Percentiles rank a stretch among this genome's conserved stretches.
phyloP scores from a whole-genome alignment of 2,329 filamentous ascomycete genomes.

The Calonectria fujianensis region DNA sequence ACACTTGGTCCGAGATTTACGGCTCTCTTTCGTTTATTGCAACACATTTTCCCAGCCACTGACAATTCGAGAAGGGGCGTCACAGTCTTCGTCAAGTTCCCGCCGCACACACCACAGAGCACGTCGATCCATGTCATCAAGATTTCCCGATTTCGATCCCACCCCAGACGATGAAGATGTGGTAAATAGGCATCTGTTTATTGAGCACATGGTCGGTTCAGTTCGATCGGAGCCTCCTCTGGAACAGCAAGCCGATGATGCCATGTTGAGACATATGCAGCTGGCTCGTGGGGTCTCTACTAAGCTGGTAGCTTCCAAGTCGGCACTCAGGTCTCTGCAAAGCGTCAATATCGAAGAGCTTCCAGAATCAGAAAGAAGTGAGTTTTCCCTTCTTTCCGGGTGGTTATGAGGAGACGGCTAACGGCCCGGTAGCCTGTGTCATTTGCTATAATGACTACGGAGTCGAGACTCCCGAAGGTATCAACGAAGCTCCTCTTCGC shows the following conservation, averaged over 20 bases:
- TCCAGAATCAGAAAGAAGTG: slow-evolving; percentile 69
- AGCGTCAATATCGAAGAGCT: slow-evolving; percentile 67
- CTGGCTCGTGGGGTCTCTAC: slow-evolving; percentile 66
- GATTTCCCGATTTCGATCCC: slow-evolving; percentile 52
- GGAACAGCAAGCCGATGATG: slow-evolving; percentile 55
- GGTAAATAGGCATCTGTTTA: slow-evolving; percentile 37
- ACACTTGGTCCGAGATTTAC: slow-evolving; percentile 27
- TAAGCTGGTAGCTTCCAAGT: slow-evolving; percentile 69
- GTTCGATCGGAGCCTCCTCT: slow-evolving; percentile 37
- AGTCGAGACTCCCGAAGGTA: slow-evolving; percentile 73
- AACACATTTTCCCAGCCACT: slow-evolving; percentile 22
- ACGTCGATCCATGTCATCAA: slow-evolving; percentile 52
- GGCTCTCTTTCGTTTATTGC: slow-evolving; percentile 10
- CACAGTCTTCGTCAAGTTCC: slow-evolving; percentile 50
- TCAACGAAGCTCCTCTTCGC: slow-evolving; percentile 73
- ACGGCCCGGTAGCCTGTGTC: slow-evolving; percentile 69
- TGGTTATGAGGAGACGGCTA: slow-evolving; percentile 24
- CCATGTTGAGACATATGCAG: slow-evolving; percentile 64
- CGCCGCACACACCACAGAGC: slow-evolving; percentile 54
- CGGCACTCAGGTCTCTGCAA: slow-evolving; percentile 67
- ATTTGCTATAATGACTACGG: slow-evolving; percentile 81
- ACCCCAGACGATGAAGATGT: slow-evolving; percentile 50
- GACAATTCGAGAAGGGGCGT: slow-evolving; percentile 46
- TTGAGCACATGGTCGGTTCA: slow-evolving; percentile 42
- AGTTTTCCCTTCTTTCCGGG: slow-evolving; percentile 45